These are phyloP conservation scores for Xylaria sp. DNA, from an alignment of 2,329 filamentous ascomycete genomes.

Conservation along the genomic window DNA sequence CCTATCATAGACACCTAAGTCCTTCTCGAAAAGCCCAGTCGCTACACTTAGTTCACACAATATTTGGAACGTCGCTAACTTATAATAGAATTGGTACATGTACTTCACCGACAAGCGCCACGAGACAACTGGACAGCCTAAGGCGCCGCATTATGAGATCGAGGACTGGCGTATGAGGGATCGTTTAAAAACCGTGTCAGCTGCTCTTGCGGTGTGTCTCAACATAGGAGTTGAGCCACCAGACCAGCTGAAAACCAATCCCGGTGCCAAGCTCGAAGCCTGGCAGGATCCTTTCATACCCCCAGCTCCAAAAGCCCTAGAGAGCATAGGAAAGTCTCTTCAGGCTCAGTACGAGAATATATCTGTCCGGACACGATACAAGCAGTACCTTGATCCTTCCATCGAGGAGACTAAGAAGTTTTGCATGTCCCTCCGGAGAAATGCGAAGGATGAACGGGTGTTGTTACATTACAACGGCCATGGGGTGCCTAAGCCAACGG, in stretches of 20 bases:
- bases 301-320: constrained; percentile 84
- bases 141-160: constrained; percentile 71
- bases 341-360: constrained; percentile 96
- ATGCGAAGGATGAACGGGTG: constrained; percentile 94
- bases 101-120: constrained; percentile 99
- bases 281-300: constrained; percentile 93
- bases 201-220: constrained; percentile 90
- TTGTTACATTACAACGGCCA: constrained; percentile 99
- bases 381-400: constrained; percentile 94
- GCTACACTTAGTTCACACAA: neutral
- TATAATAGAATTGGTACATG: constrained; percentile 94
- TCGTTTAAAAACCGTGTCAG: constrained; percentile 94
- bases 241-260: constrained; percentile 94
- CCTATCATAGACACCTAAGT: neutral
- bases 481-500: constrained; percentile 93
- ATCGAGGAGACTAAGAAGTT: constrained; percentile 98
- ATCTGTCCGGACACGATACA: constrained; percentile 95
- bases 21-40: neutral
- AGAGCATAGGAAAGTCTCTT: constrained; percentile 95
- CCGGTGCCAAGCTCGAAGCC: constrained; percentile 92
- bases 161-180: constrained; percentile 99
- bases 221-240: constrained; percentile 98
- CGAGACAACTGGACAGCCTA: constrained; percentile 90
- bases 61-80: constrained; percentile 32
- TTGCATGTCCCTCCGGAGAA: constrained; percentile 86